Conservation (phyloP, 108 stramenopile species). For the Fragilariopsis cylindrus region DNA sequence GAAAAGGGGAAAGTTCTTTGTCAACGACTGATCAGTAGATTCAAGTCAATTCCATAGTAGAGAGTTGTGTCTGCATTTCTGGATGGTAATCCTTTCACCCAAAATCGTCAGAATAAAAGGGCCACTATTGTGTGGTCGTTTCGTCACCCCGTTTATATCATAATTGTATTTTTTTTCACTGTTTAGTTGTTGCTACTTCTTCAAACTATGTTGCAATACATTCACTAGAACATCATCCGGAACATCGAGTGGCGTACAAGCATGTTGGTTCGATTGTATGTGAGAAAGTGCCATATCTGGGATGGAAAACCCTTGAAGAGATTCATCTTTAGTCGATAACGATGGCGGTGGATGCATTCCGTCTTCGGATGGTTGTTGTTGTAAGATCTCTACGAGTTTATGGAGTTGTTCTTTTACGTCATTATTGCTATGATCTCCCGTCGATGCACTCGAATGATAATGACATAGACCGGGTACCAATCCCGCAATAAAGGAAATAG, state of each 20-base stretch:
- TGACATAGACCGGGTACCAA: conserved; percentile 52
- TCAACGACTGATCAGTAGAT: no score
- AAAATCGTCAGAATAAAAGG: no score
- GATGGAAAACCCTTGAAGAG: conserved; percentile 27
- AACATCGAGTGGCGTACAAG: conserved; percentile 31
- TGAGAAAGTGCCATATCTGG: conserved; percentile 35
- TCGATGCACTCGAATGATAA: background rate
- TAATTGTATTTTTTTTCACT: background rate
- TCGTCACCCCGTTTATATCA: no score
- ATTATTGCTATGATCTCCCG: background rate
- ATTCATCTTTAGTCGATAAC: conserved; percentile 12
- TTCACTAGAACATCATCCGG: conserved; percentile 4
- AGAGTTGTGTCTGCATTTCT: no score
- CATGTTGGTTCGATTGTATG: conserved; percentile 32
- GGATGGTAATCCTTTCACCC: no score
- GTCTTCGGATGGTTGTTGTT: background rate
- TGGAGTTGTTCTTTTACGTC: background rate
- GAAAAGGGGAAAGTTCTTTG: no score
- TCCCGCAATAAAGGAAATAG: conserved; percentile 53
- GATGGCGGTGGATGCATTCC: background rate
- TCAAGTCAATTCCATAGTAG: no score
- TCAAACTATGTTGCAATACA: conserved; percentile 17
- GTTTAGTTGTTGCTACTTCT: background rate
- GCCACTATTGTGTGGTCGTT: no score
- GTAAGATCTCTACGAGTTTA: background rate